Base-by-base conservation (phyloP, 331 rosid genomes). In the Telfairia occidentalis region DNA sequence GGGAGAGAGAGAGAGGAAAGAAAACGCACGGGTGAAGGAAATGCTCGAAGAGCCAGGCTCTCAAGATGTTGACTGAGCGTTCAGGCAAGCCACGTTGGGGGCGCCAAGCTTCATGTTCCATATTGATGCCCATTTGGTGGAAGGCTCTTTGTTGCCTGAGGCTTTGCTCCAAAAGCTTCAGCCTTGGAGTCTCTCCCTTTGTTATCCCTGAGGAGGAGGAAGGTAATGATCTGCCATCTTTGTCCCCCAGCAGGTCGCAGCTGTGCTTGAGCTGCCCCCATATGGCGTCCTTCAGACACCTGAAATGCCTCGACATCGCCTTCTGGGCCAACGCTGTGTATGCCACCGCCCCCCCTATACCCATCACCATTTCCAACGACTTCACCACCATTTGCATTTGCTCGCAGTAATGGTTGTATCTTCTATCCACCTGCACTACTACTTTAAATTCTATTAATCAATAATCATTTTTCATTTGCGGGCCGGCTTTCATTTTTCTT, bases 81-180 rank as follows among this genome's bases (percentile, higher is more conserved):
- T 95, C 99, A 0, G 99, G 99, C 46, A 95, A 96, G 81, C 99
- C 99, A 37, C 99, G 96, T 73, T 95, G 97, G 60, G 99, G 99
- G 23, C 99, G 81, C 99, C 99, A 95, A 0, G 97, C 97, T 76
- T 95, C 97, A 13, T 80, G 83, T 67, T 92, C 99, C 93, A 95
- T 90, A n/a, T n/a, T n/a, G 85, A 92, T 84, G 82, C 55, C 84
- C 76, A 91, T 87, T 76, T 95, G 97, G 29, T 95, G 97, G 69
- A 92, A 92, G 0, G 96, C 97, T 72, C 89, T 82, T 58, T 92
- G 99, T 65, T 95, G 99, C 45, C 97, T 82, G 4, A 95, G 74
- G 19, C 92, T 28, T 74, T 89, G 96, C 45, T 95, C 99, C 10
- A 95, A 79, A 8, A 87, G 52, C 77, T 83, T 80, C 11, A 95